Evolutionary conservation across 139 green algal species (phyloP).

Genomic region (Coelastrella sp.): DNA sequence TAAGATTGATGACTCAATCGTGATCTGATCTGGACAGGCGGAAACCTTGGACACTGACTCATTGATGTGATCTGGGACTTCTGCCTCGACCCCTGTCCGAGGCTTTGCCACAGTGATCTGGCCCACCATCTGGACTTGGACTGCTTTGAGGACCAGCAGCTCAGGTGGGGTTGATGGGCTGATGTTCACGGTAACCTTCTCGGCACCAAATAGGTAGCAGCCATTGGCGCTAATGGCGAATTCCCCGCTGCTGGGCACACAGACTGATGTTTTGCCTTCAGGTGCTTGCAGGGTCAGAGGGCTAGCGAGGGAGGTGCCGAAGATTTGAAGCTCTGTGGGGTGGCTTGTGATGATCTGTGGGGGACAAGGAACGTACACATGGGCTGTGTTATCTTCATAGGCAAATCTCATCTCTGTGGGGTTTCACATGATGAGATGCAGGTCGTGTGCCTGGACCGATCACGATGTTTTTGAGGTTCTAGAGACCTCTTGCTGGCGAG

Average conservation of each 20-base stretch:
- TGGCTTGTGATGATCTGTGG: constrained; percentile 12
- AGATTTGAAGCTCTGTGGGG: background rate
- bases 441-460: too few relatives aligned
- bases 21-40: background rate
- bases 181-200: background rate
- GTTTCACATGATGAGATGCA: too few relatives aligned
- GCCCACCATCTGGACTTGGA: background rate
- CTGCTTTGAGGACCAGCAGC: background rate
- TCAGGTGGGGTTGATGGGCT: background rate
- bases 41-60: too few relatives aligned
- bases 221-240: background rate
- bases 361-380: background rate
- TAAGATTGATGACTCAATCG: background rate
- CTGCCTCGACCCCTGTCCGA: background rate
- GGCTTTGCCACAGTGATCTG: background rate
- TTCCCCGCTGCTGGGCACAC: background rate
- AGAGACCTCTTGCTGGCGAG: too few relatives aligned
- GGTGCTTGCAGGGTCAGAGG: background rate
- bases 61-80: too few relatives aligned
- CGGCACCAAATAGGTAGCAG: constrained; percentile 15
- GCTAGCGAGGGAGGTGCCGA: background rate
- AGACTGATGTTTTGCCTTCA: background rate
- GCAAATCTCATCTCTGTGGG: too few relatives aligned
- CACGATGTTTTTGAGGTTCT: too few relatives aligned
- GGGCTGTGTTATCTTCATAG: background rate